Evolutionary conservation across 2,329 filamentous ascomycete genomes (phyloP).

Genomic region (Epicoccum nigrum): DNA sequence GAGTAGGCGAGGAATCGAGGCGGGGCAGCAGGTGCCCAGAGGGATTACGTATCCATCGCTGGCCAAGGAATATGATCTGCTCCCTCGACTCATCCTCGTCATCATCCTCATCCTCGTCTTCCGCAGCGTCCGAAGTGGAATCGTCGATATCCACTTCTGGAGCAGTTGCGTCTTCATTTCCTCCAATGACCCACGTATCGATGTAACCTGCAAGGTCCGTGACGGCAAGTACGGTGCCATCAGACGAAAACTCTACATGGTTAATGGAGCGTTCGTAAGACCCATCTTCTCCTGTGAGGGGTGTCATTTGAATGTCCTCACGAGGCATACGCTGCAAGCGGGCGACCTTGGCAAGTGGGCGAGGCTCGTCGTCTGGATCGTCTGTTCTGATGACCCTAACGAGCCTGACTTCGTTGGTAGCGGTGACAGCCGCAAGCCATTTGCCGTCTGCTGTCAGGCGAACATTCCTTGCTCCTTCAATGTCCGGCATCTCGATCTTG

Average conservation of each 20-base stretch:
- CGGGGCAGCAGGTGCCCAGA: slow-evolving; percentile 59
- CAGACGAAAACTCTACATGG: slow-evolving; percentile 76
- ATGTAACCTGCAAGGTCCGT: slow-evolving; percentile 84
- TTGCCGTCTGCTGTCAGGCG: slow-evolving; percentile 71
- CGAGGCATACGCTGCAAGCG: slow-evolving; percentile 49
- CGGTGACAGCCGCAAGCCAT: slow-evolving; percentile 67
- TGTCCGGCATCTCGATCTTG: slow-evolving; percentile 68
- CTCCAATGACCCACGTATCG: slow-evolving; percentile 81
- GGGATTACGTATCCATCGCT: slow-evolving; percentile 78
- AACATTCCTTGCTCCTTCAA: slow-evolving; percentile 72
- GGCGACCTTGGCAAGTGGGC: slow-evolving; percentile 46
- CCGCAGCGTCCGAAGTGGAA: slow-evolving; percentile 30
- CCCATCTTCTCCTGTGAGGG: slow-evolving; percentile 70
- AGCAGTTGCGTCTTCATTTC: slow-evolving; percentile 58
- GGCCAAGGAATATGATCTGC: slow-evolving; percentile 59
- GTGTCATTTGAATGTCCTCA: slow-evolving; percentile 30
- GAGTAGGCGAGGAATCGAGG: slow-evolving; percentile 52
- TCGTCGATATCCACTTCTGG: slow-evolving; percentile 49
- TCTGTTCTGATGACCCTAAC: slow-evolving; percentile 56
- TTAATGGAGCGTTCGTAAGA: slow-evolving; percentile 77
- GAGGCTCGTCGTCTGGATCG: slow-evolving; percentile 45
- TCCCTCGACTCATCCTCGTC: slow-evolving; percentile 55
- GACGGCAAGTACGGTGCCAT: slow-evolving; percentile 78
- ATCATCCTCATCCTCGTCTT: slow-evolving; percentile 49
- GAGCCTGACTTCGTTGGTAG: slow-evolving; percentile 53